Evolutionary conservation across 208 protist species (phyloP).

Genomic region (Vickermania ingenoplastis): DNA sequence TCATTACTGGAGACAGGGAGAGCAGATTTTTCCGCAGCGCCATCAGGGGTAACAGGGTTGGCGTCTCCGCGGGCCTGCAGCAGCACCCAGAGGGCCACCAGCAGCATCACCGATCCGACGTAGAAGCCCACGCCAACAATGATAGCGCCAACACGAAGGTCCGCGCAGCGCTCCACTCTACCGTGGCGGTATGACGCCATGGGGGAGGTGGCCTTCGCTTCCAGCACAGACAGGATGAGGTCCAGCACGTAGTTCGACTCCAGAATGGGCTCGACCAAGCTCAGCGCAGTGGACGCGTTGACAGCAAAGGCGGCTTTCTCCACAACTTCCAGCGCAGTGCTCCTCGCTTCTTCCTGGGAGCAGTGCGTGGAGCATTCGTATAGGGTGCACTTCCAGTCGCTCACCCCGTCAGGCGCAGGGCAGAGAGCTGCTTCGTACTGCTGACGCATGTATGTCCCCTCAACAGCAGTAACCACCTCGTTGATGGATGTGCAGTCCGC

Average conservation of each 20-base stretch:
- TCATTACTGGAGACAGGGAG: no score
- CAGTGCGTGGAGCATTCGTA: slow-evolving; percentile 10
- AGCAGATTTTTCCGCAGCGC: no score
- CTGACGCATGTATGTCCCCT: slow-evolving; percentile 26
- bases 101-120: no score
- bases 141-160: slow-evolving; percentile 25
- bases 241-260: slow-evolving; percentile 77
- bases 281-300: slow-evolving; percentile 55
- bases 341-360: neutral
- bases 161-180: slow-evolving; percentile 22
- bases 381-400: slow-evolving; percentile 41
- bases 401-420: slow-evolving; percentile 21
- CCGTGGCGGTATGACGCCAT: slow-evolving; percentile 5
- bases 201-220: slow-evolving; percentile 11
- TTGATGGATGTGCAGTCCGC: slow-evolving; percentile 27
- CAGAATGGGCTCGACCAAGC: slow-evolving; percentile 46
- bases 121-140: slow-evolving; percentile 67
- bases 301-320: slow-evolving; percentile 14
- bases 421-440: slow-evolving; percentile 36
- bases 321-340: slow-evolving; percentile 11
- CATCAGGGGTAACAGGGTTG: no score
- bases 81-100: no score
- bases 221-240: slow-evolving; percentile 29
- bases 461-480: slow-evolving; percentile 18
- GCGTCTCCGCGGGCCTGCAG: no score